Evolutionary conservation across 371 early-diverging fungal species (phyloP).

Genomic region (Circinella umbellata): DNA sequence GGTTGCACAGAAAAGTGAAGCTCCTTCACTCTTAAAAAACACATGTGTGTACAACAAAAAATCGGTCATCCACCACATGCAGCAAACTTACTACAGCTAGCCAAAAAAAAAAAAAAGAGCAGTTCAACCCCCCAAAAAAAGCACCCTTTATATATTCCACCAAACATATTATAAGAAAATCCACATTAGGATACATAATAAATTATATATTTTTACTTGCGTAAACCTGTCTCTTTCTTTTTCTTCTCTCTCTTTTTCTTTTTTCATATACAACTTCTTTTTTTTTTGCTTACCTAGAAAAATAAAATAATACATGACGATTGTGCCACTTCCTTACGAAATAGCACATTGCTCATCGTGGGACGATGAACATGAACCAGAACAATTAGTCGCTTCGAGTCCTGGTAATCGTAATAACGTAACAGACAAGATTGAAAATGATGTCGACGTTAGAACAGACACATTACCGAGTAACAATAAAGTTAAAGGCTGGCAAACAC

Average conservation of each 20-base stretch:
- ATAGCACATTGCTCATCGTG: conserved; percentile 41
- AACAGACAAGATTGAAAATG: conserved; percentile 19
- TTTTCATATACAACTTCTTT: background rate
- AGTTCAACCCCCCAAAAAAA: background rate
- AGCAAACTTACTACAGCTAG: conserved; percentile 10
- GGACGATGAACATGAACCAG: conserved; percentile 48
- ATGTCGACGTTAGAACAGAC: conserved; percentile 19
- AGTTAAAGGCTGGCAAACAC: conserved; percentile 54
- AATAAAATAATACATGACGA: conserved; percentile 20
- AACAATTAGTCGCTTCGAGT: conserved; percentile 41
- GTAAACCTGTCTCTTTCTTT: conserved; percentile 10
- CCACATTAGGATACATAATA: background rate
- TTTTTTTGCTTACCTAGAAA: background rate
- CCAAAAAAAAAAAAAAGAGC: conserved; percentile 8
- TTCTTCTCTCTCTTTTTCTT: conserved; percentile 13
- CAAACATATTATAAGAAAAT: background rate
- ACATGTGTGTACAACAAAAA: conserved; percentile 19
- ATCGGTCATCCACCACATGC: conserved; percentile 19
- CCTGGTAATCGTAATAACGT: conserved; percentile 30
- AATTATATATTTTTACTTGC: background rate
- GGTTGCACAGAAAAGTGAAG: conserved; percentile 9
- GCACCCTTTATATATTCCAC: background rate
- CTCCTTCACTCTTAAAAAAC: conserved; percentile 3
- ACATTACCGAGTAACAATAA: conserved; percentile 25
- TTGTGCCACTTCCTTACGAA: conserved; percentile 27